These are phyloP conservation scores for Zygotorulaspora danielsina DNA, from an alignment of 805 yeast species.

Conservation along the genomic window DNA sequence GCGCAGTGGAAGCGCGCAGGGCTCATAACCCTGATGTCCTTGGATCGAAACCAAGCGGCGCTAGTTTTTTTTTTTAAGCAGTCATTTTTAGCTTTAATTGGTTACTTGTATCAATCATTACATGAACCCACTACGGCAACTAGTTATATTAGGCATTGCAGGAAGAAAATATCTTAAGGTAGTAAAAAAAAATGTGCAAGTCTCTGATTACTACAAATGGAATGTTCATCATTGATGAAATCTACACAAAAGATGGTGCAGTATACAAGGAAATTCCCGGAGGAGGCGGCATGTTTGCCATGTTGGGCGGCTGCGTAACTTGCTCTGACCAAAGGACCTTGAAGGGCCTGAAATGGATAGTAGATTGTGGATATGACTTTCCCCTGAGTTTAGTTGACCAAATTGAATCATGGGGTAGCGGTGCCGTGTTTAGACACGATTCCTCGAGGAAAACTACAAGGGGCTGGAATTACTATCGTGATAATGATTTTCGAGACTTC, in stretches of 20 bases:
- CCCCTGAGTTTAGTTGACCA: conserved; percentile 46
- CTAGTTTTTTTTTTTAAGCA: conserved; percentile 47
- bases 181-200: not conserved
- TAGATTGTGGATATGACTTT: conserved; percentile 79
- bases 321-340: conserved; percentile 37
- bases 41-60: conserved; percentile 96
- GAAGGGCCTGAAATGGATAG: conserved; percentile 53
- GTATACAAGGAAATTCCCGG: conserved; percentile 59
- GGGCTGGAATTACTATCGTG: conserved; percentile 74
- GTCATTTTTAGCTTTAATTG: too few relatives aligned
- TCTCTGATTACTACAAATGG: conserved; percentile 64
- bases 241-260: conserved; percentile 38
- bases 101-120: too few relatives aligned
- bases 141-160: too few relatives aligned
- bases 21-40: conserved; percentile 98
- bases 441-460: conserved; percentile 60
- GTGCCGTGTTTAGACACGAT: conserved; percentile 52
- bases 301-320: conserved; percentile 65
- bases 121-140: too few relatives aligned
- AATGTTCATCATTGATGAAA: conserved; percentile 87
- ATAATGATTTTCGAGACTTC: conserved; percentile 57
- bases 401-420: conserved; percentile 59
- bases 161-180: too few relatives aligned
- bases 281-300: conserved; percentile 85
- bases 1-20: conserved; percentile 99